Evolutionary conservation across 78 protist species (phyloP), one percentile per base, ranked within the genome.

Genomic region (Speleostelium caveatum): DNA sequence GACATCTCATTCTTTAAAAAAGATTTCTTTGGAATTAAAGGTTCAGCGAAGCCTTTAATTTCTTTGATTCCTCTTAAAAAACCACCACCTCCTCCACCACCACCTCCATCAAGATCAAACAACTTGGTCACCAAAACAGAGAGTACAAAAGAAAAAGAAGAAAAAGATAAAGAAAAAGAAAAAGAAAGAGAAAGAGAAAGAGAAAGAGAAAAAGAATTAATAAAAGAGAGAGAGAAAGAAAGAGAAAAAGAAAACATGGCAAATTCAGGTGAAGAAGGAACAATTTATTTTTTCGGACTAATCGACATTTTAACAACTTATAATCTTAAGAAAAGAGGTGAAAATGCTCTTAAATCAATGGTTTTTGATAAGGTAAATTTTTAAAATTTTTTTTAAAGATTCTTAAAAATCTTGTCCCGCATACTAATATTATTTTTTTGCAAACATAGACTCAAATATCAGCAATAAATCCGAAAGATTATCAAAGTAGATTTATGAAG

Each of bases 301-400:
- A 79, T 91, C 26, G 94, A 91, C 45, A 80, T 73, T 35, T 26
- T 91, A 19, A 91, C 94, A 42, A 79, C 87, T 56, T 91, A 91
- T 35, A 86, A 91, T 73, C 24, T 76, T 32, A 91, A 91, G 45
- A 91, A 91, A 33, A 63, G 86, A 36, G 94, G 89, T 19, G 94
- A 91, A 66, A 86, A 77, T 59, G 94, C 89, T 22, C 65, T 91
- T 3, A 91, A 91, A 74, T 60, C 85, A n/a, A 49, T 91, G 38
- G 4, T 91, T 16, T 91, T 76, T 75, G 86, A 86, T 73, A 86
- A 61, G 32, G 89, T 66, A 79, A 32, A 59, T 61, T 22, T 36
- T 26, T 67, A 32, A 24, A 14, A n/a, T 51, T 30, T 69, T 32
- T 19, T 69, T 49, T 69, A n/a, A n/a, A n/a, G n/a, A n/a, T n/a